Conservation (phyloP, 2,329 filamentous ascomycete genomes). For the Xylaria sp. region DNA sequence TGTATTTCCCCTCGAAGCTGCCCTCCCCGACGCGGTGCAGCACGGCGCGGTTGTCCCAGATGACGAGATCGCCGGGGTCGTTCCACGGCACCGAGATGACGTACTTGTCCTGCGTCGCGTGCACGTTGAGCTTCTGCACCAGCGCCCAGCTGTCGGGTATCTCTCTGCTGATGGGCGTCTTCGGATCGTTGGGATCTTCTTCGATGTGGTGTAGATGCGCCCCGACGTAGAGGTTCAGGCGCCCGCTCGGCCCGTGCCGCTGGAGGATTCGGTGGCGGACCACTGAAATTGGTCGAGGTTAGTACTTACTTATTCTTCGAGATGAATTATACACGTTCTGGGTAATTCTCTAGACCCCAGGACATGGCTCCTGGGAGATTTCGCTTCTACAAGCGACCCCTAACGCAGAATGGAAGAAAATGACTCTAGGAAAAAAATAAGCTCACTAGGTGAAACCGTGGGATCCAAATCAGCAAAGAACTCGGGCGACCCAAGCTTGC, state of each 20-base stretch:
- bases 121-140: slow-evolving; percentile 55
- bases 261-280: slow-evolving; percentile 62
- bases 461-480: slow-evolving; percentile 60
- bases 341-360: too few relatives aligned
- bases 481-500: slow-evolving; percentile 62
- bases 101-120: slow-evolving; percentile 61
- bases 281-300: slow-evolving; percentile 37
- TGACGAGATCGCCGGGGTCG: slow-evolving; percentile 60
- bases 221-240: slow-evolving; percentile 65
- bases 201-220: slow-evolving; percentile 66
- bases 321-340: too few relatives aligned
- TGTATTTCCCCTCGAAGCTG: slow-evolving; percentile 59
- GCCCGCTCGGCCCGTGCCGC: slow-evolving; percentile 61
- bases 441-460: slow-evolving; percentile 45
- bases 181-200: slow-evolving; percentile 41
- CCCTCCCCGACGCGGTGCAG: slow-evolving; percentile 65
- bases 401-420: too few relatives aligned
- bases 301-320: too few relatives aligned
- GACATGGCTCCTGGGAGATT: too few relatives aligned
- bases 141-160: slow-evolving; percentile 52
- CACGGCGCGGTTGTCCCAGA: slow-evolving; percentile 69
- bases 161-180: slow-evolving; percentile 4
- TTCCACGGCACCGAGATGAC: slow-evolving; percentile 60
- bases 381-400: too few relatives aligned
- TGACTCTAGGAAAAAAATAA: too few relatives aligned